Percentiles rank a stretch among this genome's conserved stretches.
phyloP scores from a whole-genome alignment of 2,329 filamentous ascomycete species.

The Mycosphaerella arachidis region DNA sequence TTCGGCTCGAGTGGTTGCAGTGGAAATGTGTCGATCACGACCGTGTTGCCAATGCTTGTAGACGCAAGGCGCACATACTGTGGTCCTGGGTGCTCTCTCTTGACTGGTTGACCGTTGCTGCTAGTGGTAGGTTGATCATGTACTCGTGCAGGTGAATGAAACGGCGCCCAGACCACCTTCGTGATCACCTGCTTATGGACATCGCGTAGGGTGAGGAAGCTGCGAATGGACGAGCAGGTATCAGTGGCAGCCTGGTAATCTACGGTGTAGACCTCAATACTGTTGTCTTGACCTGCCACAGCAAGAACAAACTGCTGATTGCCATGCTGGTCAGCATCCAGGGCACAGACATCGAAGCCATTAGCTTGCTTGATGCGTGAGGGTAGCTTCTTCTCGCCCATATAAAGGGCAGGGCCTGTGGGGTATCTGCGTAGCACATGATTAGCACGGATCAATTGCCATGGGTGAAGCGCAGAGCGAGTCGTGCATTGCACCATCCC shows the following conservation, averaged over 20 bases:
- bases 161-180: slow-evolving; percentile 45
- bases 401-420: slow-evolving; percentile 47
- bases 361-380: slow-evolving; percentile 68
- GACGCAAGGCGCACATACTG: slow-evolving; percentile 73
- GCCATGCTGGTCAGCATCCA: slow-evolving; percentile 55
- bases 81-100: slow-evolving; percentile 35
- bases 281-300: slow-evolving; percentile 73
- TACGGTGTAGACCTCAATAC: slow-evolving; percentile 71
- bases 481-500: background rate
- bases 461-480: background rate
- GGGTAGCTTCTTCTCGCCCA: slow-evolving; percentile 57
- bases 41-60: slow-evolving; percentile 73
- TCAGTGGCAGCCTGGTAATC: slow-evolving; percentile 57
- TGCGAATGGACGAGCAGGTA: slow-evolving; percentile 45
- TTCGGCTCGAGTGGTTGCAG: slow-evolving; percentile 50
- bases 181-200: slow-evolving; percentile 59
- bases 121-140: slow-evolving; percentile 22
- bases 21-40: slow-evolving; percentile 74
- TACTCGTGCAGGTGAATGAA: slow-evolving; percentile 37
- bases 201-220: slow-evolving; percentile 50
- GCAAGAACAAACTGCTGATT: slow-evolving; percentile 76
- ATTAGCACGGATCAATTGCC: background rate
- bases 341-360: slow-evolving; percentile 69
- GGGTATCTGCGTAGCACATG: slow-evolving; percentile 40
- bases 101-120: slow-evolving; percentile 18